phyloP scores from a whole-genome alignment of 2,329 filamentous ascomycete species.

The Alternaria solani region DNA sequence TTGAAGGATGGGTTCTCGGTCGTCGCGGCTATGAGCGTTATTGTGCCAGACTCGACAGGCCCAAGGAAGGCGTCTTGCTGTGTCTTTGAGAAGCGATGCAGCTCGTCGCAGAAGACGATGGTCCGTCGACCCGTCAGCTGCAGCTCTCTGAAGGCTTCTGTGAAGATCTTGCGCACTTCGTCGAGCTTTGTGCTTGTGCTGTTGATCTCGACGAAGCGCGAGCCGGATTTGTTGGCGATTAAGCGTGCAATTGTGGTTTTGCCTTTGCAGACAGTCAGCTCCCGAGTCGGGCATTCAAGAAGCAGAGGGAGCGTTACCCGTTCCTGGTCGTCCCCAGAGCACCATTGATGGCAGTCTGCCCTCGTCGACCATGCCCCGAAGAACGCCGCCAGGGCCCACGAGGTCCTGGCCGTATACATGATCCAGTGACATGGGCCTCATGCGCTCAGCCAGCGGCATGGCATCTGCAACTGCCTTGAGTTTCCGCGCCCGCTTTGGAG shows the following conservation, averaged over 20 bases:
- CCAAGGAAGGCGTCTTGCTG: conserved; percentile 96
- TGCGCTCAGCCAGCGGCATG: conserved; percentile 89
- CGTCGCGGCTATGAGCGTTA: conserved; percentile 92
- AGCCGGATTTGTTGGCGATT: conserved; percentile 81
- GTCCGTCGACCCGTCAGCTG: conserved; percentile 85
- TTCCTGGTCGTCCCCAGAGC: conserved; percentile 84
- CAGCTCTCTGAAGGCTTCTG: conserved; percentile 81
- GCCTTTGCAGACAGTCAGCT: conserved; percentile 52
- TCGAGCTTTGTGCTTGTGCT: conserved; percentile 86
- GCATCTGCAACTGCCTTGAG: conserved; percentile 68
- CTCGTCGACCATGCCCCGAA: conserved; percentile 85
- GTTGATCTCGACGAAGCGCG: conserved; percentile 89
- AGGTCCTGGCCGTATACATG: conserved; percentile 92
- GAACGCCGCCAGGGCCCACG: conserved; percentile 82
- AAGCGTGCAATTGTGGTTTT: conserved; percentile 94
- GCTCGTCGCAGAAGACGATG: conserved; percentile 97
- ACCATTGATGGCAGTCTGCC: conserved; percentile 94
- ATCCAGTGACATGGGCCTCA: conserved; percentile 84
- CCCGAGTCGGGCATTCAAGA: neutral
- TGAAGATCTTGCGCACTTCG: conserved; percentile 92
- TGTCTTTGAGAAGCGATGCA: conserved; percentile 87
- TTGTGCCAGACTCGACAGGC: conserved; percentile 87
- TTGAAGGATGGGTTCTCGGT: conserved; percentile 98
- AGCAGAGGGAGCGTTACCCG: conserved; percentile 37
- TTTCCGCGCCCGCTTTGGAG: conserved; percentile 65